Evolutionary conservation across 2,329 filamentous ascomycete genomes (phyloP).

Genomic region (Hymenoscyphus occultus): DNA sequence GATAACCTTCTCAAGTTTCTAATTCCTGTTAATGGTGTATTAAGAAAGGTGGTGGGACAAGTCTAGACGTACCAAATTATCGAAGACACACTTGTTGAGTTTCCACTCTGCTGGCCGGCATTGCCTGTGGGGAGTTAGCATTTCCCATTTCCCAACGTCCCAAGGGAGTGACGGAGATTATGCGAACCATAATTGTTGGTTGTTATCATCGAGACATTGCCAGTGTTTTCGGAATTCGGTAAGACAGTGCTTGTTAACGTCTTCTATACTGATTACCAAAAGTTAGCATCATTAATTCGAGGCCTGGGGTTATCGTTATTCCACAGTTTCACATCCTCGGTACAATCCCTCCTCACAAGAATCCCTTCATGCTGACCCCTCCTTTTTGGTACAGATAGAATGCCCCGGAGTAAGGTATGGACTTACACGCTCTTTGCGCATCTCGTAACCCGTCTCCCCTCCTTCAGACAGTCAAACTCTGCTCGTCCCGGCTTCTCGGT

Average conservation of each 20-base stretch:
- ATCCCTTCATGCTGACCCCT: not conserved
- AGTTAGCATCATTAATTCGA: slow-evolving; percentile 5
- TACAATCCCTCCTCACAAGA: not conserved
- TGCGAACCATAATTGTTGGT: slow-evolving; percentile 77
- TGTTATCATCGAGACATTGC: slow-evolving; percentile 94
- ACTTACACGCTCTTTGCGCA: slow-evolving; percentile 95
- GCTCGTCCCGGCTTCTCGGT: slow-evolving; percentile 84
- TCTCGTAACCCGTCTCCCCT: slow-evolving; percentile 92
- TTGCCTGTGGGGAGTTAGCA: slow-evolving; percentile 48
- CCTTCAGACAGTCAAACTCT: slow-evolving; percentile 92
- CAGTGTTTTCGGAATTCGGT: slow-evolving; percentile 90
- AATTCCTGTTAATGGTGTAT: slow-evolving; percentile 9
- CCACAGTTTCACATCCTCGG: not conserved
- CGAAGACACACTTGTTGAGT: slow-evolving; percentile 92
- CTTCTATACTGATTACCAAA: slow-evolving; percentile 64
- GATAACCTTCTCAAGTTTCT: slow-evolving; percentile 81
- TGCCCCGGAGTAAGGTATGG: not conserved
- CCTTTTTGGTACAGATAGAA: not conserved
- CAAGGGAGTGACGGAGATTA: too few relatives aligned
- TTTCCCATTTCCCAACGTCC: too few relatives aligned
- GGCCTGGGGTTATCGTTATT: not conserved
- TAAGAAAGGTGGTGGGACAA: not conserved
- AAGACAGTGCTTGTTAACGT: slow-evolving; percentile 94
- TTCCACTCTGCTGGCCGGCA: slow-evolving; percentile 85
- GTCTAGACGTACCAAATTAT: slow-evolving; percentile 74